Conservation (phyloP, 2,329 filamentous ascomycete species). For the Beauveria scarabaeidicola region DNA sequence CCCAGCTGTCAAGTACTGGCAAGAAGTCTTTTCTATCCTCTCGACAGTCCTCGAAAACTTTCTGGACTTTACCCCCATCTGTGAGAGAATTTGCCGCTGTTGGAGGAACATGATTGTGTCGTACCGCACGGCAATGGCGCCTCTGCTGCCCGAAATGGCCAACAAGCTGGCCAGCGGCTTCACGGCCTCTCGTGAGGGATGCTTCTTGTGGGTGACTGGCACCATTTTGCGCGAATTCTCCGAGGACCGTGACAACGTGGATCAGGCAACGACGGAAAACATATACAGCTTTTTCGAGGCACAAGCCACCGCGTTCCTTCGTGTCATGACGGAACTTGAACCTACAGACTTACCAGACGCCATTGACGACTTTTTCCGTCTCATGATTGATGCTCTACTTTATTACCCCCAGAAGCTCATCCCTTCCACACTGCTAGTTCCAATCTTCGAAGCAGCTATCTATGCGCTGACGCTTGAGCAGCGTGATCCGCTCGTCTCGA, state of each 20-base stretch:
- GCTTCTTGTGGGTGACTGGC: slow-evolving; percentile 97
- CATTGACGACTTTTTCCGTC: slow-evolving; percentile 93
- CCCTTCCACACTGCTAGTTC: slow-evolving; percentile 65
- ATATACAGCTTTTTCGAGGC: slow-evolving; percentile 95
- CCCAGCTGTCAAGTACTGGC: slow-evolving; percentile 91
- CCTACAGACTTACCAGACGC: slow-evolving; percentile 67
- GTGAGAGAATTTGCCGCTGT: slow-evolving; percentile 87
- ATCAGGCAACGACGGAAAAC: slow-evolving; percentile 69
- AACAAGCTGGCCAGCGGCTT: slow-evolving; percentile 85
- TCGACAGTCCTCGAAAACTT: slow-evolving; percentile 84
- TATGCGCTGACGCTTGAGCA: slow-evolving; percentile 84
- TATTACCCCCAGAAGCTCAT: slow-evolving; percentile 86
- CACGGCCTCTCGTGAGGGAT: slow-evolving; percentile 77
- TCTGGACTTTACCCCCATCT: slow-evolving; percentile 74
- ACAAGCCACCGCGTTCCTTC: slow-evolving; percentile 82
- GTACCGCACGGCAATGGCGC: slow-evolving; percentile 81
- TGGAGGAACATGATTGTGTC: slow-evolving; percentile 97
- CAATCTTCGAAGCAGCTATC: slow-evolving; percentile 80
- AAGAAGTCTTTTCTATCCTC: slow-evolving; percentile 84
- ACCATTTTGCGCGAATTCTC: slow-evolving; percentile 94
- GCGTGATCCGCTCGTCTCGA: slow-evolving; percentile 81
- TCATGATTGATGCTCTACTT: slow-evolving; percentile 82
- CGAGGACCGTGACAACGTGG: slow-evolving; percentile 77
- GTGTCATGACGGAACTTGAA: slow-evolving; percentile 77
- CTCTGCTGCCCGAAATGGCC: slow-evolving; percentile 75